Evolutionary conservation across 805 yeast genomes (phyloP), one percentile per base, ranked within the genome.

Genomic region (Wickerhamiella nectarea): DNA sequence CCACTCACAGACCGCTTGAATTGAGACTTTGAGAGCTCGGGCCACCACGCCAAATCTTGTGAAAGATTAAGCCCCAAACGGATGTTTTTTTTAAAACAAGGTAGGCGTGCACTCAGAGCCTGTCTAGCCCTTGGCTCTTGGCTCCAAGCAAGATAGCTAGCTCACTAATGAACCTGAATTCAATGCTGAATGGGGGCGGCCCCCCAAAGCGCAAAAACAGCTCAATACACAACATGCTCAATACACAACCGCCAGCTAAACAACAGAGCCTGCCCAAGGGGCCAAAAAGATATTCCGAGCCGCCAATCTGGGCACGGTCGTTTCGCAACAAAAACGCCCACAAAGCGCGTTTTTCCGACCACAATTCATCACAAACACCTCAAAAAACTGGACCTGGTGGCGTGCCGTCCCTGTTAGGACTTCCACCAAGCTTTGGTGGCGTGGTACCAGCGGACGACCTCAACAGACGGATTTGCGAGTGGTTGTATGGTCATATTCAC

Each of bases 401-500:
- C 8, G 44, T 44, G 25, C 36, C 38, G 6, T 45, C 56, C 12
- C 46, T 58, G 51, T 60, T 56, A 40, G 71, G 67, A 25, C 56
- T 67, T 17, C 59, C 70, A 0, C 60, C 73, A 40, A 73, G 85
- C 34, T 70, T 84, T 14, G 77, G 85, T 0, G 87, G 86, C 4
- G 70, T 80, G 0, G 76, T 76, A 36, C 91, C 91, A 1, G 73
- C 82, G 38, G 85, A 84, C 55, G 89, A 84, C 53, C 67, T 83
- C 46, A 80, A 87, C 5, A 74, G 87, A 55, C 75, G 82, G 26
- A 75, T 87, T 6, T 80, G 91, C 18, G 84, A 80, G 52, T 87
- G 96, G 96, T 70, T 87, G 7, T 86, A 80, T 67, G 86, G 93
- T 15, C 79, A 82, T 49, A 68, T 85, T 38, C 69, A 70, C 36